Conservation (phyloP, 192 early-diverging fungal genomes). For the Backusella sp. region DNA sequence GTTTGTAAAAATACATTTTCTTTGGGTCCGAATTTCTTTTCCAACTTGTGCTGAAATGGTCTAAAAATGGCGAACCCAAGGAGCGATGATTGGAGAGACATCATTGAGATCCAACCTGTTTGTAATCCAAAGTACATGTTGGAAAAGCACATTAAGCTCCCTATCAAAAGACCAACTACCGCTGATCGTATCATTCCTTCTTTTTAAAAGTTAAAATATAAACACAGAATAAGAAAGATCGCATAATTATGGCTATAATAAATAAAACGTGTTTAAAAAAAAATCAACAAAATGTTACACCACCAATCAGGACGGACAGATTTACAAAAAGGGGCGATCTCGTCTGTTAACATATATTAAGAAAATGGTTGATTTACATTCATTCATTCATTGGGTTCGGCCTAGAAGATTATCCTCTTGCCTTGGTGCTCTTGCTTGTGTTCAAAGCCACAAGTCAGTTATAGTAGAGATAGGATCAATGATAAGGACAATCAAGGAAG, state of each 20-base stretch:
- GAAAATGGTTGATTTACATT: too few species aligned
- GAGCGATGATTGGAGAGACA: conserved; percentile 71
- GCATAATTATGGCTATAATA: background rate
- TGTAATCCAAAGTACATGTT: conserved; percentile 90
- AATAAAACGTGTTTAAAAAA: background rate
- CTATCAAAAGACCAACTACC: conserved; percentile 63
- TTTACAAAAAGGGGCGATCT: background rate
- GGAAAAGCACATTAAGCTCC: conserved; percentile 72
- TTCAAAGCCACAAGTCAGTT: too few species aligned
- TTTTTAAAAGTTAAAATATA: background rate
- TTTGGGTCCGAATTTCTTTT: conserved; percentile 63
- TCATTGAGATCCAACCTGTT: conserved; percentile 79
- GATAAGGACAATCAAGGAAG: too few species aligned
- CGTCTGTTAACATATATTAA: too few species aligned
- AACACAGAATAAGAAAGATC: background rate
- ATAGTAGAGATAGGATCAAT: too few species aligned
- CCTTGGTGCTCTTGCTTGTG: too few species aligned
- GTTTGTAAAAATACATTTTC: conserved; percentile 88
- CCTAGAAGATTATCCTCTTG: too few species aligned
- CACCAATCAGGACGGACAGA: background rate
- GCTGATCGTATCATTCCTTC: conserved; percentile 42
- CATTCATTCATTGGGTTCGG: too few species aligned
- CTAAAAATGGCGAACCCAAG: conserved; percentile 82
- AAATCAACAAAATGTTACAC: background rate
- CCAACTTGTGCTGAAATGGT: conserved; percentile 43